Evolutionary conservation across 2,329 filamentous ascomycete species (phyloP).

Genomic region (Fusarium pseudoanthophilum): DNA sequence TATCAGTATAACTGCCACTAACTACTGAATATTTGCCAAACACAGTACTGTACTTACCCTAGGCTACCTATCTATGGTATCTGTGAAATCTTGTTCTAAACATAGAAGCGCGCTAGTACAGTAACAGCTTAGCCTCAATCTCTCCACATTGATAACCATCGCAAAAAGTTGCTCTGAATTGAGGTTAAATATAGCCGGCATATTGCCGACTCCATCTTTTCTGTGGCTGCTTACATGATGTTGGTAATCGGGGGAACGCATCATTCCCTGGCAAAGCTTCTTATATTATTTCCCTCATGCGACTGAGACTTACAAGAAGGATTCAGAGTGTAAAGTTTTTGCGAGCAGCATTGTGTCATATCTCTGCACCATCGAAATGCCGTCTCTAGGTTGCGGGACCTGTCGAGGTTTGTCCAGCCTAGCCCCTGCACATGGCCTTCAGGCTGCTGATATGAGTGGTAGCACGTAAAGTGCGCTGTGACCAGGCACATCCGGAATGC

Average conservation of each 20-base stretch:
- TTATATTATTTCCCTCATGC: not conserved
- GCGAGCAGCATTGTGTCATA: not conserved
- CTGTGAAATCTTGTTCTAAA: too few relatives aligned
- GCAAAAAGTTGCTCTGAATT: not conserved
- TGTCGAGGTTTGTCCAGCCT: conserved; percentile 11
- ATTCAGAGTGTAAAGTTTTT: not conserved
- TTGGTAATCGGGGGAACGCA: not conserved
- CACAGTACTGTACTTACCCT: too few relatives aligned
- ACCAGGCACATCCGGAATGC: conserved; percentile 23
- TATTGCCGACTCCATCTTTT: not conserved
- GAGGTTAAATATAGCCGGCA: not conserved
- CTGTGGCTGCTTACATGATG: not conserved
- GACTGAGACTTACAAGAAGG: rapidly evolving
- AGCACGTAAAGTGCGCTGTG: conserved; percentile 38
- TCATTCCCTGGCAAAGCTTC: not conserved
- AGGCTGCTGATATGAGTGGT: too few relatives aligned
- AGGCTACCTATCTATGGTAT: too few relatives aligned
- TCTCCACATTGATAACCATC: not conserved
- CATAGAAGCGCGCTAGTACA: rapidly evolving
- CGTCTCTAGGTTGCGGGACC: conserved; percentile 18
- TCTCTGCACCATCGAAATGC: not conserved
- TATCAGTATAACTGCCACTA: too few relatives aligned
- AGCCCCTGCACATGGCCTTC: too few relatives aligned
- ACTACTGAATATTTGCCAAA: too few relatives aligned
- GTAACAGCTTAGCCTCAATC: rapidly evolving